A percentile compares a stretch with the other conserved stretches of the same genome.
These are phyloP conservation scores for Gleditsia sinensis DNA, from an alignment of 306 rosid species.

Conservation along the genomic window DNA sequence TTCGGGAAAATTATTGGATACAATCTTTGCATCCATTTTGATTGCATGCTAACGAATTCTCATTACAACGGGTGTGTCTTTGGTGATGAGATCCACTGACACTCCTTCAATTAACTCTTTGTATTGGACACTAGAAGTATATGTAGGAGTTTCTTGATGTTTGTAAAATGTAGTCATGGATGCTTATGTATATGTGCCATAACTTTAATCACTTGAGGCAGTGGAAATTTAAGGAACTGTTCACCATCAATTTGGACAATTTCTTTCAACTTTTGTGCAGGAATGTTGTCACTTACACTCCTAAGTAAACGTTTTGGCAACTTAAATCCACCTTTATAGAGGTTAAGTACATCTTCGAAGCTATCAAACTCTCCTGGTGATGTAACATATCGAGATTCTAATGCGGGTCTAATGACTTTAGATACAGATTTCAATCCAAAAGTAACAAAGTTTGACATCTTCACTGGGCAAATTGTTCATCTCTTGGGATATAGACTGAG, in stretches of 20 bases:
- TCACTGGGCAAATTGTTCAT: conserved; percentile 47
- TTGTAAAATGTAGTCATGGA: too few relatives aligned
- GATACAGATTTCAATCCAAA: conserved; percentile 51
- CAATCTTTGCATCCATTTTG: too few relatives aligned
- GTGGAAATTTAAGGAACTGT: conserved; percentile 35
- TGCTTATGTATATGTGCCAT: not conserved
- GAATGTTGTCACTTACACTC: not conserved
- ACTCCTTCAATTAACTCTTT: too few relatives aligned
- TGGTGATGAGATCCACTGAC: not conserved
- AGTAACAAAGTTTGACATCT: conserved; percentile 56
- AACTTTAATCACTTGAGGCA: conserved; percentile 62
- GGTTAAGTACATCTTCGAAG: conserved; percentile 44
- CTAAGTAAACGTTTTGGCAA: not conserved
- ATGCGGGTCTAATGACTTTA: conserved; percentile 43
- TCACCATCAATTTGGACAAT: not conserved
- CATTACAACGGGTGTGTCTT: not conserved
- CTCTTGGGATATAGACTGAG: conserved; percentile 39
- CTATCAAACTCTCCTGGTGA: conserved; percentile 45
- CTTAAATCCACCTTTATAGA: not conserved
- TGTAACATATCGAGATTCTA: conserved; percentile 33
- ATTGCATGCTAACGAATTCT: too few relatives aligned
- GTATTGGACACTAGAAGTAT: too few relatives aligned
- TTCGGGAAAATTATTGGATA: too few relatives aligned
- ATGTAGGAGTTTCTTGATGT: too few relatives aligned
- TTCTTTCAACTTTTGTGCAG: not conserved